These are phyloP conservation scores for Stentor roeselii DNA, from an alignment of 73 alveolate genomes.

Conservation along the genomic window DNA sequence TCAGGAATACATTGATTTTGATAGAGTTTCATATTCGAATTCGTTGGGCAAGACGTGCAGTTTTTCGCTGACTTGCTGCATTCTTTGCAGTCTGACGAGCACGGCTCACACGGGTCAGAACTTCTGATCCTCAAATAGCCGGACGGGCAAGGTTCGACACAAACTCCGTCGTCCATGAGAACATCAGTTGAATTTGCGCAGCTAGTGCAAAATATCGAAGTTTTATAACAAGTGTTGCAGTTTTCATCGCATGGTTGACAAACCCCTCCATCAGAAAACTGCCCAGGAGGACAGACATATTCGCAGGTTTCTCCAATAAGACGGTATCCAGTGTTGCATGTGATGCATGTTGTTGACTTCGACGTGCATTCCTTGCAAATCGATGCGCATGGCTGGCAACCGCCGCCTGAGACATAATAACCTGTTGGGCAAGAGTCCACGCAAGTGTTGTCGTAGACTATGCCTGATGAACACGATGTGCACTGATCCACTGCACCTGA, in stretches of 20 bases:
- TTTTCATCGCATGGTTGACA: neutral
- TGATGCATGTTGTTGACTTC: neutral
- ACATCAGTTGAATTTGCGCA: neutral
- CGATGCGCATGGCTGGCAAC: neutral
- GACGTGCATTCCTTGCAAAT: neutral
- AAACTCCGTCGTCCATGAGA: neutral
- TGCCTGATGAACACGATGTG: slow-evolving; percentile 4
- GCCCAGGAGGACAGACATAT: neutral
- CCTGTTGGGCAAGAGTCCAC: slow-evolving; percentile 12
- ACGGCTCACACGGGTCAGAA: neutral
- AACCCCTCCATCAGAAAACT: neutral
- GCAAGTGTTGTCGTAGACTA: neutral
- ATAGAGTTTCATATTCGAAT: neutral
- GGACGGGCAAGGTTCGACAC: slow-evolving; percentile 3
- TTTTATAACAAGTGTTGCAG: neutral
- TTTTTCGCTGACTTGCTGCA: neutral
- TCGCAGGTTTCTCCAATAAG: neutral
- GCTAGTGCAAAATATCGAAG: slow-evolving; percentile 21
- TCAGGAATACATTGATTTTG: neutral
- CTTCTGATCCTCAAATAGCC: neutral
- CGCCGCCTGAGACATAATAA: neutral
- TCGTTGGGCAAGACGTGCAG: slow-evolving; percentile 12
- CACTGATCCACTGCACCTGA: neutral
- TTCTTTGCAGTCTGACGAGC: neutral
- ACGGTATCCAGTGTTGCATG: slow-evolving; percentile 10